Evolutionary conservation across 768 basidiomycete genomes (phyloP).

Genomic region (Naematelia aurantialba): DNA sequence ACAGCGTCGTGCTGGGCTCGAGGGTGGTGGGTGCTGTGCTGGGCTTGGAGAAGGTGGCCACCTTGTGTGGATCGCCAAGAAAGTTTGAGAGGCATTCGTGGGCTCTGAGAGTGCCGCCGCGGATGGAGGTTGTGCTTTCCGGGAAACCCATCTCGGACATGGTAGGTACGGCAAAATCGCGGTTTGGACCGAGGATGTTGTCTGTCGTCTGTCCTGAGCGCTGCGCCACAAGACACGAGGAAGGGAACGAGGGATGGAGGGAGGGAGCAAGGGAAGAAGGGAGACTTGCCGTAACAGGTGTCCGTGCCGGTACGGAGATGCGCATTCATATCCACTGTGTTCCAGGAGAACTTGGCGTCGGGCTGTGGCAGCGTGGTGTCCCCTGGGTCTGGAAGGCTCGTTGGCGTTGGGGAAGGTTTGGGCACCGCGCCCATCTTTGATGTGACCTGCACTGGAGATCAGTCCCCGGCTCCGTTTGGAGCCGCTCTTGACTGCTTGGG

Average conservation of each 20-base stretch:
- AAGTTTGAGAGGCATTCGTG: conserved; percentile 40
- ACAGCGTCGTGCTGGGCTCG: conserved; percentile 47
- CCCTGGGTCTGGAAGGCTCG: conserved; percentile 42
- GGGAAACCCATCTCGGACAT: conserved; percentile 46
- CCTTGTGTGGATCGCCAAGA: conserved; percentile 27
- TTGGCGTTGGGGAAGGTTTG: conserved; percentile 33
- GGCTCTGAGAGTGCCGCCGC: conserved; percentile 46
- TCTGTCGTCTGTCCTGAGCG: conserved; percentile 19
- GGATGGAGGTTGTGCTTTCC: conserved; percentile 37
- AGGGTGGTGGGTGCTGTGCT: conserved; percentile 48
- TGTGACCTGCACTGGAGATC: conserved; percentile 29
- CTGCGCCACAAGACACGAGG: background rate
- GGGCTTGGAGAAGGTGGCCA: conserved; percentile 52
- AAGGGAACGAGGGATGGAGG: background rate
- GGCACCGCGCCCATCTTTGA: conserved; percentile 37
- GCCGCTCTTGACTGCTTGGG: no score
- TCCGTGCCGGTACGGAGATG: conserved; percentile 32
- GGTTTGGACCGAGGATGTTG: conserved; percentile 40
- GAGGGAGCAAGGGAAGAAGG: conserved; percentile 6
- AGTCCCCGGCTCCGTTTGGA: no score
- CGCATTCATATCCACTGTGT: conserved; percentile 35
- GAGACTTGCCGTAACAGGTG: conserved; percentile 41
- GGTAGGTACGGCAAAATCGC: conserved; percentile 49
- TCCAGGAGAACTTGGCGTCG: conserved; percentile 20
- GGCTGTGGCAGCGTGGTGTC: conserved; percentile 17